phyloP scores from a whole-genome alignment of 2,329 filamentous ascomycete species.

The Pyrenophora teres region DNA sequence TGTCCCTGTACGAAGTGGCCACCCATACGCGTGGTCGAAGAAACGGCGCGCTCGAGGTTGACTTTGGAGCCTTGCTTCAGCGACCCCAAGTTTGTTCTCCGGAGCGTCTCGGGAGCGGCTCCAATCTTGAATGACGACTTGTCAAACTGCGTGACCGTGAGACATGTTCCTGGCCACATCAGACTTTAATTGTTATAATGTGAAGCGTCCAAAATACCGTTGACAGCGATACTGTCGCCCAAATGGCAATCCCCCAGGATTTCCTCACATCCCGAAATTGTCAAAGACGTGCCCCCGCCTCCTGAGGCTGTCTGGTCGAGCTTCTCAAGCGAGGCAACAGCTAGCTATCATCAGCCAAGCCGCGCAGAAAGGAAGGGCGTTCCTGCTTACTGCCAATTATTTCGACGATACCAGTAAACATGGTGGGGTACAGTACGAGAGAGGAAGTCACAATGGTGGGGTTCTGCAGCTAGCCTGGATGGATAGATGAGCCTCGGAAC shows the following conservation, averaged over 20 bases:
- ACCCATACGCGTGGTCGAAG: constrained; percentile 91
- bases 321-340: constrained; percentile 78
- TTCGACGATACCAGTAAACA: constrained; percentile 80
- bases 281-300: constrained; percentile 85
- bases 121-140: constrained; percentile 79
- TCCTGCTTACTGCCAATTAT: constrained; percentile 76
- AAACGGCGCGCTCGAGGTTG: constrained; percentile 93
- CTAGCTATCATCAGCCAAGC: constrained; percentile 57
- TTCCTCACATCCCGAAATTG: constrained; percentile 73
- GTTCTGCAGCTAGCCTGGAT: constrained; percentile 17
- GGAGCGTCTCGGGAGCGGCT: constrained; percentile 92
- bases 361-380: constrained; percentile 7
- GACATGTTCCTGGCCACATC: constrained; percentile 69
- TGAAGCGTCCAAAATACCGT: constrained; percentile 62
- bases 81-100: constrained; percentile 88
- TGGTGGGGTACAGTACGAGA: constrained; percentile 49
- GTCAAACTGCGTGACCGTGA: constrained; percentile 82
- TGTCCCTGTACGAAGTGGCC: constrained; percentile 98
- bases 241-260: constrained; percentile 83
- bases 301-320: constrained; percentile 73
- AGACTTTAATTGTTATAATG: not conserved
- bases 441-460: constrained; percentile 24
- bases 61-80: constrained; percentile 70
- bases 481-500: constrained; percentile 24
- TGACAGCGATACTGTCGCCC: constrained; percentile 93